These are phyloP conservation scores for Eutypella sp. DNA, from an alignment of 2,329 filamentous ascomycete species.

Conservation along the genomic window DNA sequence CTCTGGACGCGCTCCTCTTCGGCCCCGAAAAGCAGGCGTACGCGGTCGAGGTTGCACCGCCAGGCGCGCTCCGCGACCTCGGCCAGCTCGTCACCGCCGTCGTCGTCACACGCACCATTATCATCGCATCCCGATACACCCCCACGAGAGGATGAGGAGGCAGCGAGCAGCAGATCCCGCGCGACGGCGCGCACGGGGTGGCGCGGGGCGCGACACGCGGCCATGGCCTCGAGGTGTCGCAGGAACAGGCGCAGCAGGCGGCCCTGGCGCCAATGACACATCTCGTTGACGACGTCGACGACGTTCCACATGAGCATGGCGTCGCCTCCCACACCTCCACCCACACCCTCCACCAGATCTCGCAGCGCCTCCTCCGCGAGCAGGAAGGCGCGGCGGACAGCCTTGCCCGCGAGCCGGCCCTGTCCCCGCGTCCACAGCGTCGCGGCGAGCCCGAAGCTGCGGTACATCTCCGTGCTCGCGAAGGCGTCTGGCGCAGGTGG, in stretches of 20 bases:
- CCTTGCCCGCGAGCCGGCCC: constrained; percentile 7
- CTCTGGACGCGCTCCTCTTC: not conserved
- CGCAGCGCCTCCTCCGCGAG: constrained; percentile 4
- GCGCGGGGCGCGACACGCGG: not conserved
- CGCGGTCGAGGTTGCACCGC: not conserved
- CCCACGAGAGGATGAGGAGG: not conserved
- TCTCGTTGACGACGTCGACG: constrained; percentile 4
- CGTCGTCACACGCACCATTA: not conserved
- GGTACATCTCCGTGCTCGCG: constrained; percentile 4
- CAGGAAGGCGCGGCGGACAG: constrained; percentile 5
- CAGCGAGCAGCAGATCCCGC: not conserved
- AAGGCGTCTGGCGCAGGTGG: not conserved
- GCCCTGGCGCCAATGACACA: constrained; percentile 1
- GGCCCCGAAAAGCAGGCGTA: not conserved
- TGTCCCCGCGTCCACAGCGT: not conserved
- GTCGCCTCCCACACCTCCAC: not conserved
- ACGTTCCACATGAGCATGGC: constrained; percentile 3
- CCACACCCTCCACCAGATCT: too few species aligned
- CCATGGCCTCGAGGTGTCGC: not conserved
- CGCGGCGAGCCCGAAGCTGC: constrained; percentile 2
- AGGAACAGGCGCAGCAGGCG: not conserved
- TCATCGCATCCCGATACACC: too few species aligned
- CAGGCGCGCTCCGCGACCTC: not conserved
- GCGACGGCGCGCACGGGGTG: not conserved
- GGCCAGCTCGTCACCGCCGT: not conserved